Conservation (phyloP, 176 grass and related monocot species). For the Thalia dealbata region DNA sequence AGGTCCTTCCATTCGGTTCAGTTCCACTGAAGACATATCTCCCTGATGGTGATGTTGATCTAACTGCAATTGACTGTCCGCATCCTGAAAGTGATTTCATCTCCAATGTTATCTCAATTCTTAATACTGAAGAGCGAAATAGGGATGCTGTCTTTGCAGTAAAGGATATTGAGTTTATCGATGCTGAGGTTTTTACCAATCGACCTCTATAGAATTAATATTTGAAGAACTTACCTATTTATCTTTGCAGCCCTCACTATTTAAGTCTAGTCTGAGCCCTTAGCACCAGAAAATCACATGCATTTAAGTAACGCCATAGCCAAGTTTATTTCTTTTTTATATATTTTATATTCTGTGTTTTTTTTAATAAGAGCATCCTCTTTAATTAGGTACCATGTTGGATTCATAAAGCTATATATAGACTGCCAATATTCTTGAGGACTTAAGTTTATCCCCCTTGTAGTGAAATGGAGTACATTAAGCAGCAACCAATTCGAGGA, state of each 20-base stretch:
- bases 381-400: too few relatives aligned
- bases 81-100: slow-evolving; percentile 35
- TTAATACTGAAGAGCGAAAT: slow-evolving; percentile 47
- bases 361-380: too few relatives aligned
- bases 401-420: too few relatives aligned
- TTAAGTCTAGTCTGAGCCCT: background rate
- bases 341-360: background rate
- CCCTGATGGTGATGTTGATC: slow-evolving; percentile 91
- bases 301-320: too few relatives aligned
- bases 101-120: slow-evolving; percentile 39
- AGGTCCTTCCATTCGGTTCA: slow-evolving; percentile 84
- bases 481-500: too few relatives aligned
- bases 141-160: slow-evolving; percentile 54
- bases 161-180: slow-evolving; percentile 48
- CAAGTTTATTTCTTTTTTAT: slow-evolving; percentile 9
- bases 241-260: slow-evolving; percentile 5
- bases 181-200: slow-evolving; percentile 57
- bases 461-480: too few relatives aligned
- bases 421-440: too few relatives aligned
- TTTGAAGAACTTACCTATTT: slow-evolving; percentile 10
- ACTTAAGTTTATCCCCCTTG: too few relatives aligned
- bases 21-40: slow-evolving; percentile 94
- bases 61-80: slow-evolving; percentile 52
- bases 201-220: slow-evolving; percentile 6
- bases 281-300: too few relatives aligned